phyloP scores from a whole-genome alignment of 352 stramenopile genomes.

The Phytophthora lateralis region DNA sequence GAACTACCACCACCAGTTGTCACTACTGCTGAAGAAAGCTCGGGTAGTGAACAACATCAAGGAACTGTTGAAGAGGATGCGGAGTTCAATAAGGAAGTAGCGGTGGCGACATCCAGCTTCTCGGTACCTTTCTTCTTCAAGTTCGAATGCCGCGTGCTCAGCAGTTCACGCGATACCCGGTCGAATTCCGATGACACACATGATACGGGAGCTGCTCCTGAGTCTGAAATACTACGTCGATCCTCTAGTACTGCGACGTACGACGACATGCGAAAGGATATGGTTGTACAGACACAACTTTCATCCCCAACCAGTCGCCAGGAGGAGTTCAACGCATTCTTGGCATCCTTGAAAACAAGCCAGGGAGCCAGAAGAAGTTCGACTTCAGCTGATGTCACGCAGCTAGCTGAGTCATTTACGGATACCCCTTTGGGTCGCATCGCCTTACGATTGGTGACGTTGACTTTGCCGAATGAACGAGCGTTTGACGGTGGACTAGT shows the following conservation, averaged over 20 bases:
- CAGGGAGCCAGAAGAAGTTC: constrained; percentile 11
- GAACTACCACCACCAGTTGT: constrained; percentile 36
- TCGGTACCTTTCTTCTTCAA: constrained; percentile 87
- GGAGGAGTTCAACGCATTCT: constrained; percentile 43
- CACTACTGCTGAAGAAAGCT: constrained; percentile 30
- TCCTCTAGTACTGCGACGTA: constrained; percentile 65
- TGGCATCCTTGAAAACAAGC: constrained; percentile 42
- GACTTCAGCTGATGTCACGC: constrained; percentile 35
- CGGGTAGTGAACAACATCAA: constrained; percentile 40
- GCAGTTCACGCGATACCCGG: constrained; percentile 29
- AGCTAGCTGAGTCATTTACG: constrained; percentile 64
- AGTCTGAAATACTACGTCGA: constrained; percentile 34
- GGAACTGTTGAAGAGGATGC: constrained; percentile 67
- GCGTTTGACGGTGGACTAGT: constrained; percentile 51
- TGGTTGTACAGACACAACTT: constrained; percentile 28
- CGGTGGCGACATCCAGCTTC: constrained; percentile 80
- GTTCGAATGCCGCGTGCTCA: constrained; percentile 79
- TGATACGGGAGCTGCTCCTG: constrained; percentile 4
- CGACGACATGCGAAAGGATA: constrained; percentile 42
- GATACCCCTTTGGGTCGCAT: constrained; percentile 48
- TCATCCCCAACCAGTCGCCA: constrained; percentile 33
- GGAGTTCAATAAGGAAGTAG: constrained; percentile 86
- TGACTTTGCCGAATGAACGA: constrained; percentile 81
- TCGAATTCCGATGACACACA: constrained; percentile 28
- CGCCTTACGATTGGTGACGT: constrained; percentile 73